Evolutionary conservation across 2,329 filamentous ascomycete genomes (phyloP), one percentile per base, ranked within the genome.

Genomic region (Knoxdaviesia proteae): DNA sequence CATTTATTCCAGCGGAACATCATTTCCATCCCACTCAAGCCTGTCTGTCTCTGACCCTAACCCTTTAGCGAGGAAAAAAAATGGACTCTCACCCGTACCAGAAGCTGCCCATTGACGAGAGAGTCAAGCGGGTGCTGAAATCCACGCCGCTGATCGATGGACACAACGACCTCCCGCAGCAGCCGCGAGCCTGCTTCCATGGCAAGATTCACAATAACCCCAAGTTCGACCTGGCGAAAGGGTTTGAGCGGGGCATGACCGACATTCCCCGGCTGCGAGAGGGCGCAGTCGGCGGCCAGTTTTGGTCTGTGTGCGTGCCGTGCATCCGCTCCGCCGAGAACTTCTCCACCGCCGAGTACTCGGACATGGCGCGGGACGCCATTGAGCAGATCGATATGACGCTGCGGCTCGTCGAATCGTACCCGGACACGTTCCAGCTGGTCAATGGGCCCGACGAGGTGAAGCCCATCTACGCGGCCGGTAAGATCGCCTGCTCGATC

Each of bases 131-230:
- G 6, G 52, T 56, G 1, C 46, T 56, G 5, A 40, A 43, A 3
- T 41, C 41, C 7, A 56, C 54, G 0, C 55, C 53, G 0, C 51
- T 58, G n/a, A 54, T 57, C 29, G 56, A 59, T 43, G 56, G 56
- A 3, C 57, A 59, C 40, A 58, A 58, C 44, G 57, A 59, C 36
- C 49, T 58, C 0, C 55, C 56, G 0, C 53, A 55, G 11, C 51
- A 51, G 29, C 48, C 50, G 3, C 43, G 49, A 10, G 50, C 47
- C 20, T 50, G 46, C 36, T 54, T 54, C 42, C 51, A 55, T 34
- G 52, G 55, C 41, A 54, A 52, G 41, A 57, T 56, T 20, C 20
- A 20, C 6, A 47, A 53, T 34, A 56, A 57, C 38, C 49, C 50
- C 4, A 57, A 55, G 11, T 58, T 58, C 32, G 53, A 59, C 44